Percentiles rank a stretch among this genome's conserved stretches.
Conservation (phyloP, 306 rosid species). For the Canavalia ensiformis region DNA sequence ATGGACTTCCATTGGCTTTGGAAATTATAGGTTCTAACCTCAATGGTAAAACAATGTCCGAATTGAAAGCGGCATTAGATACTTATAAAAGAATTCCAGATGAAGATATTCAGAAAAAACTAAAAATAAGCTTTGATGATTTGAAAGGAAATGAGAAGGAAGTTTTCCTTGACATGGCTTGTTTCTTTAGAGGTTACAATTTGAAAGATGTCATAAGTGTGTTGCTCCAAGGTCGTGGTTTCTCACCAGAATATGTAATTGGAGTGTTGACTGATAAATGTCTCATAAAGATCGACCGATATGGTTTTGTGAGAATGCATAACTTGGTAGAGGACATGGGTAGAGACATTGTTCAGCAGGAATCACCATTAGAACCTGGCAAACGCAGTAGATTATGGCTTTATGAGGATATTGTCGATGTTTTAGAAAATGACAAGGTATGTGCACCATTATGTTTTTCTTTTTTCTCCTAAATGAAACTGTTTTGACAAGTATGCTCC, state of each 20-base stretch:
- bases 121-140: conserved; percentile 36
- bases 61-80: conserved; percentile 36
- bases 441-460: background rate
- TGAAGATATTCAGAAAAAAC: conserved; percentile 12
- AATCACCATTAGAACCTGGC: conserved; percentile 38
- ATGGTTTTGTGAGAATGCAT: conserved; percentile 27
- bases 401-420: conserved; percentile 20
- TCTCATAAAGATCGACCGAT: conserved; percentile 30
- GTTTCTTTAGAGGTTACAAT: conserved; percentile 34
- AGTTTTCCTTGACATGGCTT: conserved; percentile 38
- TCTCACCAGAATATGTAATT: background rate
- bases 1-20: conserved; percentile 36
- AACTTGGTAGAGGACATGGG: conserved; percentile 38
- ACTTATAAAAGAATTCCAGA: conserved; percentile 22
- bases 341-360: conserved; percentile 1
- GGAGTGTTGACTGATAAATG: conserved; percentile 22
- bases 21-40: conserved; percentile 38
- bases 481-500: background rate
- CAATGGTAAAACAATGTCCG: background rate
- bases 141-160: conserved; percentile 18
- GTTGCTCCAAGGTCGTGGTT: conserved; percentile 20
- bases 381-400: conserved; percentile 39
- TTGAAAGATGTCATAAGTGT: conserved; percentile 18
- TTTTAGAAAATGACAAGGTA: conserved; percentile 37
- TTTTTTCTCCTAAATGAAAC: background rate